A percentile compares a stretch with the other conserved stretches of the same genome.
These are phyloP conservation scores for Hymenoscyphus scutula DNA, from an alignment of 2,329 filamentous ascomycete genomes.

Conservation along the genomic window DNA sequence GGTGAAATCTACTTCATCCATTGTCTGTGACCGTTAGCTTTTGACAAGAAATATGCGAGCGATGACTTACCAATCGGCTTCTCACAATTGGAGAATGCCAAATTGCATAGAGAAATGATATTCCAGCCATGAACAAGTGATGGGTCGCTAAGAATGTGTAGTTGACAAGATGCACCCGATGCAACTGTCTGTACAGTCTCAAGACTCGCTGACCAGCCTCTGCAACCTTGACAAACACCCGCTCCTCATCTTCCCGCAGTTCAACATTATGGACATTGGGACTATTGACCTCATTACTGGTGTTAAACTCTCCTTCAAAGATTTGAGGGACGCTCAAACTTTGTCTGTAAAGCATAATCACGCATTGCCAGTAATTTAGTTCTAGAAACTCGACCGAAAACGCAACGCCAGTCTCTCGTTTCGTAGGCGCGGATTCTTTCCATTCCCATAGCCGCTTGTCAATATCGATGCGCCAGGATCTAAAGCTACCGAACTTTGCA, in stretches of 20 bases:
- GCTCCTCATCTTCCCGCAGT: slow-evolving; percentile 77
- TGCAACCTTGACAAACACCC: slow-evolving; percentile 90
- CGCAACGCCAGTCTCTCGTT: slow-evolving; percentile 76
- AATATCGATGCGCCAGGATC: slow-evolving; percentile 84
- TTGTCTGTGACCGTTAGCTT: slow-evolving; percentile 51
- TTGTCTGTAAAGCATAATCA: slow-evolving; percentile 93
- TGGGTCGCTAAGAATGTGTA: slow-evolving; percentile 96
- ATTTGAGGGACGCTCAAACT: slow-evolving; percentile 82
- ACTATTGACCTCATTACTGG: slow-evolving; percentile 62
- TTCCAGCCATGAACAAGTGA: slow-evolving; percentile 94
- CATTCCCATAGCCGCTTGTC: slow-evolving; percentile 80
- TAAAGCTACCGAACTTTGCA: slow-evolving; percentile 77
- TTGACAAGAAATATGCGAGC: slow-evolving; percentile 10
- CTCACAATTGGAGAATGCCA: slow-evolving; percentile 93
- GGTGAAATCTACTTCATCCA: slow-evolving; percentile 98
- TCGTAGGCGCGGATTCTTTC: slow-evolving; percentile 78
- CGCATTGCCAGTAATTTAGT: slow-evolving; percentile 95
- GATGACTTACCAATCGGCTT: slow-evolving; percentile 69
- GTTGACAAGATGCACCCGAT: slow-evolving; percentile 85
- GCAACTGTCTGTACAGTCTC: slow-evolving; percentile 84
- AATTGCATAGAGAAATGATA: slow-evolving; percentile 94
- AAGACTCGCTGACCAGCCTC: slow-evolving; percentile 92
- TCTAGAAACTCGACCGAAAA: slow-evolving; percentile 90
- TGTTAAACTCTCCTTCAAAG: slow-evolving; percentile 75
- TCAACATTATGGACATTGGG: slow-evolving; percentile 63